Evolutionary conservation across 2,329 filamentous ascomycete species (phyloP), one percentile per base, ranked within the genome.

Genomic region (Diaporthe ampelina): DNA sequence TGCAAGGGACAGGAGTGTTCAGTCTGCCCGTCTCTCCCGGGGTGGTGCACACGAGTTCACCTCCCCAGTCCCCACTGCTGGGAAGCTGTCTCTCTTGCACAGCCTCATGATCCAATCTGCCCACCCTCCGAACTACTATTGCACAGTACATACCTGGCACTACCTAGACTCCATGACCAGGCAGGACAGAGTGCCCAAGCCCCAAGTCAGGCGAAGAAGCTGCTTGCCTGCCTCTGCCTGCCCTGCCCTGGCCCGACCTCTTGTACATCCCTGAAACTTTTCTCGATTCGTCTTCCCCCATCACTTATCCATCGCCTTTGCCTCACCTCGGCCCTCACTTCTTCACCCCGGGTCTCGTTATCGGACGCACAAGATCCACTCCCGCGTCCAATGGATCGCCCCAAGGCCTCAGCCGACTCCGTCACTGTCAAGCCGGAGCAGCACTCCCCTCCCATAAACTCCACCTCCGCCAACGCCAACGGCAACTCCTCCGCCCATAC

Each of bases 371-470:
- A 21, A 67, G 63, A 67, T 67, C 63, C 63, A 67, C 63, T 37
- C 45, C 63, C 63, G n/a, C 45, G 63, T 19, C 61, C 70, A 45
- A 75, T 75, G 73, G 73, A 75, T 48, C 63, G 50, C 21, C 70
- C 63, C 35, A 52, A 73, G 35, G 54, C 59, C 17, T 37, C 45
- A 63, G 54, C 52, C 57, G 73, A 75, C 70, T 63, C 54, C 21
- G 73, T 75, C 70, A 70, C 70, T 52, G 70, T 75, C 73, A 75
- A 75, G 73, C 63, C 40, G 57, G 73, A 73, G 61, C 63, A 56
- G 61, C 26, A 37, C 5, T 35, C 48, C n/a, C 37, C 71, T 50
- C 54, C 68, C 24, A 40, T 26, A 57, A 43, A 24, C 35, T 48
- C 50, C 50, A 56, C 61, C 52, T 40, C 1, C 35, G 32, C 26